phyloP scores from a whole-genome alignment of 2,329 filamentous ascomycete species.

The Daldinia sp. region DNA sequence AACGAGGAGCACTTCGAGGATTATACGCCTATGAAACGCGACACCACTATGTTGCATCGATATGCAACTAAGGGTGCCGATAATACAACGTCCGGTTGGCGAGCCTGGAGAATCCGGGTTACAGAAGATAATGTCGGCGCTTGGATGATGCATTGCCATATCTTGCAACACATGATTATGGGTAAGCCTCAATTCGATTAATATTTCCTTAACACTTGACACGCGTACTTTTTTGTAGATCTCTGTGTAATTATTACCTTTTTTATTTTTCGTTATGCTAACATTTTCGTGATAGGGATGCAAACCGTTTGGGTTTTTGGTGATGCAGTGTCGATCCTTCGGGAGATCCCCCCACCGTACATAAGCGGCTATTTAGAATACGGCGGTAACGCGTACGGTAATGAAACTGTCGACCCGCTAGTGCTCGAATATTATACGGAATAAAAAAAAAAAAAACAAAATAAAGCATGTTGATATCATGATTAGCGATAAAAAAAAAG shows the following conservation, averaged over 20 bases:
- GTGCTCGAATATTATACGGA: constrained; percentile 47
- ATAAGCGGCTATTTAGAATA: constrained; percentile 58
- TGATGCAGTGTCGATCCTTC: constrained; percentile 53
- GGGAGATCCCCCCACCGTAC: constrained; percentile 53
- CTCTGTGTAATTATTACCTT: neutral
- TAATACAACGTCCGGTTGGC: constrained; percentile 65
- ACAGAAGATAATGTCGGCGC: constrained; percentile 63
- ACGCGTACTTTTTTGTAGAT: neutral
- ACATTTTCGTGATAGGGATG: constrained; percentile 52
- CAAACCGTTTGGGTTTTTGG: constrained; percentile 59
- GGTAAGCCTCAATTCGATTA: constrained; percentile 52
- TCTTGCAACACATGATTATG: constrained; percentile 70
- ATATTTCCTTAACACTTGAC: neutral
- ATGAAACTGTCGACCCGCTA: constrained; percentile 51
- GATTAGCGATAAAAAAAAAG: constrained; percentile 25
- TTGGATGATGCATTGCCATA: constrained; percentile 74
- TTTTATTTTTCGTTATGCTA: neutral
- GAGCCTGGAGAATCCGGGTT: constrained; percentile 67
- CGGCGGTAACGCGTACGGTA: constrained; percentile 61
- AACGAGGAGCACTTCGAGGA: constrained; percentile 59
- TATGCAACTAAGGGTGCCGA: constrained; percentile 59
- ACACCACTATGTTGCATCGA: constrained; percentile 67
- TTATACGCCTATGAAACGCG: constrained; percentile 56
- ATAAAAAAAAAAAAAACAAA: neutral
- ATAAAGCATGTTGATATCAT: constrained; percentile 2